Percentiles rank a stretch among this genome's conserved stretches.
Evolutionary conservation across 495 filamentous ascomycete species (phyloP).

Genomic region (Penicillium nucicola): DNA sequence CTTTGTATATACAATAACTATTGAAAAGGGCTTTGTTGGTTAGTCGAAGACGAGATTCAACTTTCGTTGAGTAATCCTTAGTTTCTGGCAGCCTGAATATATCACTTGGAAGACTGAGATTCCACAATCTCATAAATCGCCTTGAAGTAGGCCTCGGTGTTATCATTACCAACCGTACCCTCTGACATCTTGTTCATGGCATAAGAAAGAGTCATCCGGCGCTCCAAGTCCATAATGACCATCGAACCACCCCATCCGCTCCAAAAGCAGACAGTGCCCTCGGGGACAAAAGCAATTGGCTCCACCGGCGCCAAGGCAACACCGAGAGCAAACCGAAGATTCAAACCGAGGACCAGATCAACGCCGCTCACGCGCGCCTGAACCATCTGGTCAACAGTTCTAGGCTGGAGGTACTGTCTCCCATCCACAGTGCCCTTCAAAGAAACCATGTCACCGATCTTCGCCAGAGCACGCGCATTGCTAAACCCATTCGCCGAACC

Average conservation of each 20-base stretch:
- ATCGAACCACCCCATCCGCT: constrained; percentile 44
- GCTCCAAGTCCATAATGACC: constrained; percentile 40
- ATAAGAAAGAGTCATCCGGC: constrained; percentile 39
- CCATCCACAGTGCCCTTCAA: constrained; percentile 28
- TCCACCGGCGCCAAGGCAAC: constrained; percentile 23
- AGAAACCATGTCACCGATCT: constrained; percentile 30
- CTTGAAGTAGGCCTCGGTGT: constrained; percentile 27
- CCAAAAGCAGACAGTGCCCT: constrained; percentile 37
- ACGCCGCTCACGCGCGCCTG: constrained; percentile 31
- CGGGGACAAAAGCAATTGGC: constrained; percentile 23
- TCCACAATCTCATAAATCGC: constrained; percentile 33
- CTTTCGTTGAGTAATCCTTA: no score
- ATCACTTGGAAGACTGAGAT: not conserved
- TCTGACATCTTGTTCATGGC: constrained; percentile 42
- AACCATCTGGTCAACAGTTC: constrained; percentile 34
- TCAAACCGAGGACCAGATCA: constrained; percentile 28
- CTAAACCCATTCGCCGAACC: constrained; percentile 30
- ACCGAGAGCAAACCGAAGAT: constrained; percentile 35
- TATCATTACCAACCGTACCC: constrained; percentile 26
- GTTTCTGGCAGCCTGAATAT: not conserved
- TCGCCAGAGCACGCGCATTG: constrained; percentile 33
- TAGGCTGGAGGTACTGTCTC: constrained; percentile 24
- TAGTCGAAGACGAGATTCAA: no score
- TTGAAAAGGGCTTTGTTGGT: no score
- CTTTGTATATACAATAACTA: no score